Percentiles rank a stretch among this genome's conserved stretches.
Evolutionary conservation across 768 basidiomycete genomes (phyloP).

Genomic region (Chalciporus sphaerocephalus): DNA sequence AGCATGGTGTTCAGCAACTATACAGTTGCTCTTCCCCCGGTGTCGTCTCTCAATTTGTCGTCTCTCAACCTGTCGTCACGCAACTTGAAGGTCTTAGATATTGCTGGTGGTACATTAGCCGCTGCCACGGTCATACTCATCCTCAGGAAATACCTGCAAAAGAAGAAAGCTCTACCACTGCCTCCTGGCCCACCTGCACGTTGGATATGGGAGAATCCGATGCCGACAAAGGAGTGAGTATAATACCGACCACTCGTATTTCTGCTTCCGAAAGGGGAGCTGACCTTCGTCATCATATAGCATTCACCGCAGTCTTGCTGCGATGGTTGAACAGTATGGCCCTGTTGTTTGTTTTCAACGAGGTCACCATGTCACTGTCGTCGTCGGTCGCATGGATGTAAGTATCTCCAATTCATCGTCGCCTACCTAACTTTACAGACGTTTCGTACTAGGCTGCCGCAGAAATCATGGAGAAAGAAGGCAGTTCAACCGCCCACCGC

Average conservation of each 20-base stretch:
- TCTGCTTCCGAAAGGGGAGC: too few relatives aligned
- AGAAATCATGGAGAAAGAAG: conserved; percentile 60
- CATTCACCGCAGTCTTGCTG: conserved; percentile 32
- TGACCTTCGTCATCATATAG: too few relatives aligned
- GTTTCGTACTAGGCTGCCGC: conserved; percentile 43
- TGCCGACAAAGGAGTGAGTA: conserved; percentile 3
- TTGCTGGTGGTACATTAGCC: too few relatives aligned
- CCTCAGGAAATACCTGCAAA: too few relatives aligned
- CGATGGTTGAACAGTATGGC: conserved; percentile 52
- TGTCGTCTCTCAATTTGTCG: too few relatives aligned
- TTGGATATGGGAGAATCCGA: conserved; percentile 14
- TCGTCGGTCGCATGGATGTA: conserved; percentile 20
- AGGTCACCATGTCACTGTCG: conserved; percentile 28
- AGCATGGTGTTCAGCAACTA: too few relatives aligned
- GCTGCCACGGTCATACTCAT: too few relatives aligned
- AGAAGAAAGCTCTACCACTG: conserved; percentile 6
- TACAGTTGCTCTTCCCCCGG: too few relatives aligned
- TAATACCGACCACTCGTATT: too few relatives aligned
- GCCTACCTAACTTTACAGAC: conserved; percentile 35
- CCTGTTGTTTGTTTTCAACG: conserved; percentile 50
- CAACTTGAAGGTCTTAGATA: too few relatives aligned
- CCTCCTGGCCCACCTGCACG: conserved; percentile 19
- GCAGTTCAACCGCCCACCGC: conserved; percentile 45
- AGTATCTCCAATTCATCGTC: neutral
- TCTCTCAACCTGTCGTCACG: too few relatives aligned